Evolutionary conservation across 2,329 filamentous ascomycete genomes (phyloP).

Genomic region (Chalara sp.): DNA sequence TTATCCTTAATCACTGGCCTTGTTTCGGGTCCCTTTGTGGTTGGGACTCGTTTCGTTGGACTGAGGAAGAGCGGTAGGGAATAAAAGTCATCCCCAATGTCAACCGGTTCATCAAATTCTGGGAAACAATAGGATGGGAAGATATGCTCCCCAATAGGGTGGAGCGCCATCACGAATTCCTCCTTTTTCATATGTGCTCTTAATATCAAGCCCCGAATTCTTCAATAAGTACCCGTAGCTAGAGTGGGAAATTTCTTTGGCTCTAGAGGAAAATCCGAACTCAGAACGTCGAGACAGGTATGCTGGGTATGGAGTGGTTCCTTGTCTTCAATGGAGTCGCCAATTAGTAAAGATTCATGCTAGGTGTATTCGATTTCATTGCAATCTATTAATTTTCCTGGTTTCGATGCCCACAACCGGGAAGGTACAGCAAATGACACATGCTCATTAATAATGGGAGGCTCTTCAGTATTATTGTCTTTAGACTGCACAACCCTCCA

Average conservation of each 20-base stretch:
- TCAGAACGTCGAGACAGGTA: slow-evolving; percentile 7
- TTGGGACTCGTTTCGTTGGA: not conserved
- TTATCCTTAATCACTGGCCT: slow-evolving; percentile 1
- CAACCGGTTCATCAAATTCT: slow-evolving; percentile 4
- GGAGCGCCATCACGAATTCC: too few species aligned
- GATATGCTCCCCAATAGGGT: too few species aligned
- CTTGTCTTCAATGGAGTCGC: slow-evolving; percentile 1
- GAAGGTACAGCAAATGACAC: not conserved
- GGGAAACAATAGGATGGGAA: too few species aligned
- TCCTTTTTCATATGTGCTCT: not conserved
- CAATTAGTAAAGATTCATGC: slow-evolving; percentile 3
- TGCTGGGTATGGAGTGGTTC: not conserved
- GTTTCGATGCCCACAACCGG: slow-evolving; percentile 2
- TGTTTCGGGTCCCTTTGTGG: not conserved
- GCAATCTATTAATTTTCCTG: slow-evolving; percentile 7
- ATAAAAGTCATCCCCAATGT: slow-evolving; percentile 6
- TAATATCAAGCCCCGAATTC: slow-evolving; percentile 3
- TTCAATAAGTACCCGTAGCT: slow-evolving; percentile 1
- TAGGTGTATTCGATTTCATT: slow-evolving; percentile 1
- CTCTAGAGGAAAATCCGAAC: not conserved
- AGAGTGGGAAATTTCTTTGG: slow-evolving; percentile 1
- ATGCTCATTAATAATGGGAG: too few species aligned
- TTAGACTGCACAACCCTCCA: slow-evolving; percentile 2
- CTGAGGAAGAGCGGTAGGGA: slow-evolving; percentile 6
- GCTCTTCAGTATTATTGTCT: too few species aligned